phyloP scores from a whole-genome alignment of 208 protist species.

The Acanthamoeba healyi region DNA sequence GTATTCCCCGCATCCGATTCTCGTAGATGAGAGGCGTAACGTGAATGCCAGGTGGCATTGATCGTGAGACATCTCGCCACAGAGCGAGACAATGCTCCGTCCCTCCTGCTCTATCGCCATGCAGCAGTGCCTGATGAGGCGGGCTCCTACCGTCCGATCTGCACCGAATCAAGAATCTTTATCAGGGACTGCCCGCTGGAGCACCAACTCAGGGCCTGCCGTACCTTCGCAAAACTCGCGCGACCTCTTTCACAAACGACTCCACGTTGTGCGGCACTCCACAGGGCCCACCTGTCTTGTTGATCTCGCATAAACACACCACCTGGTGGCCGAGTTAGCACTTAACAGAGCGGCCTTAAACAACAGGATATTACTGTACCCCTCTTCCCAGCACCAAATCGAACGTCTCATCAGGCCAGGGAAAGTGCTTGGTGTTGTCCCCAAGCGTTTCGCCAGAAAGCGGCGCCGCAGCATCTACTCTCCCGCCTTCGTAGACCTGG shows the following conservation, averaged over 20 bases:
- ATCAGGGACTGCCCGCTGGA: not conserved
- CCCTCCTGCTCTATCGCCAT: slow-evolving; percentile 20
- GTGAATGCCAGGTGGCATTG: not conserved
- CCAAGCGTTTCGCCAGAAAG: slow-evolving; percentile 40
- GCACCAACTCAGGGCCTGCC: not conserved
- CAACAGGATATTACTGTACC: not conserved
- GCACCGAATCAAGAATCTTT: not conserved
- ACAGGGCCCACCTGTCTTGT: slow-evolving; percentile 22
- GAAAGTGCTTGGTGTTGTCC: slow-evolving; percentile 60
- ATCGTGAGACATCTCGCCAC: not conserved
- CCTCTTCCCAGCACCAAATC: slow-evolving; percentile 50
- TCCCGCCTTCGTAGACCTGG: slow-evolving; percentile 42
- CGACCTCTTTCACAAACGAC: slow-evolving; percentile 15
- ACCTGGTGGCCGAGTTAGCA: not conserved
- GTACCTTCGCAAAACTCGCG: slow-evolving; percentile 33
- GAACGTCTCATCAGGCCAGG: slow-evolving; percentile 68
- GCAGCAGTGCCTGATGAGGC: slow-evolving; percentile 31
- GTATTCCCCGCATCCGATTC: slow-evolving; percentile 13
- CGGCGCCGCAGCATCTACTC: not conserved
- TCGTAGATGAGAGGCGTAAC: slow-evolving; percentile 28
- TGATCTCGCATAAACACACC: slow-evolving; percentile 53
- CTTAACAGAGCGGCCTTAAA: not conserved
- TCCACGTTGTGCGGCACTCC: slow-evolving; percentile 28
- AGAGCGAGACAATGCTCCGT: slow-evolving; percentile 8
- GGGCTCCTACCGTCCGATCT: not conserved